Conservation (phyloP, 805 yeast species). For the Metschnikowia similis region DNA sequence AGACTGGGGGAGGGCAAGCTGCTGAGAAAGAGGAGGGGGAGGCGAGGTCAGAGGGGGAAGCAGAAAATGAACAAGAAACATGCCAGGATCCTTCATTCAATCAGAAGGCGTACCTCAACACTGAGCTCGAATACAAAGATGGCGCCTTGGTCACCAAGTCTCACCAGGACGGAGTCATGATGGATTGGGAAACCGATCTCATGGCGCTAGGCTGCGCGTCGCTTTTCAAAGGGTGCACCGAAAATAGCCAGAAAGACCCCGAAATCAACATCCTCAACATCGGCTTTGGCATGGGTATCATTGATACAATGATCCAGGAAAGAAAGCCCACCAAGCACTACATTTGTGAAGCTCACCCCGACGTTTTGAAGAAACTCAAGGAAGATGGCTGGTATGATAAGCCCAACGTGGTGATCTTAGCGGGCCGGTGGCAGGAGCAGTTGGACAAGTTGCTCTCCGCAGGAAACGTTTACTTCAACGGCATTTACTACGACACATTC, state of each 20-base stretch:
- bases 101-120: constrained; percentile 59
- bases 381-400: constrained; percentile 81
- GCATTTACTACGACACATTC: constrained; percentile 90
- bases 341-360: constrained; percentile 94
- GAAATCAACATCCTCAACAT: constrained; percentile 64
- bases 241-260: constrained; percentile 28
- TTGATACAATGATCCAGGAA: constrained; percentile 63
- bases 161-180: constrained; percentile 88
- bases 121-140: constrained; percentile 64
- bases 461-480: constrained; percentile 74
- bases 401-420: constrained; percentile 65
- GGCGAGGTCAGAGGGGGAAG: constrained; percentile 1
- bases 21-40: constrained; percentile 7
- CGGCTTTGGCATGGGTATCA: constrained; percentile 97
- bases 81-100: constrained; percentile 53
- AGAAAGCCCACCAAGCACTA: constrained; percentile 65
- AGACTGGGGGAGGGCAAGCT: constrained; percentile 14
- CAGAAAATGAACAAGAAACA: not conserved
- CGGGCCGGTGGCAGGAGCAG: constrained; percentile 92
- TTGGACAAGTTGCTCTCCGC: constrained; percentile 59
- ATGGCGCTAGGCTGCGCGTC: constrained; percentile 81
- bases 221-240: constrained; percentile 46
- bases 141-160: constrained; percentile 69
- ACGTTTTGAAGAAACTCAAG: constrained; percentile 65
- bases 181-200: constrained; percentile 88